phyloP scores from a whole-genome alignment of 306 rosid species.

The Trifolium dubium region DNA sequence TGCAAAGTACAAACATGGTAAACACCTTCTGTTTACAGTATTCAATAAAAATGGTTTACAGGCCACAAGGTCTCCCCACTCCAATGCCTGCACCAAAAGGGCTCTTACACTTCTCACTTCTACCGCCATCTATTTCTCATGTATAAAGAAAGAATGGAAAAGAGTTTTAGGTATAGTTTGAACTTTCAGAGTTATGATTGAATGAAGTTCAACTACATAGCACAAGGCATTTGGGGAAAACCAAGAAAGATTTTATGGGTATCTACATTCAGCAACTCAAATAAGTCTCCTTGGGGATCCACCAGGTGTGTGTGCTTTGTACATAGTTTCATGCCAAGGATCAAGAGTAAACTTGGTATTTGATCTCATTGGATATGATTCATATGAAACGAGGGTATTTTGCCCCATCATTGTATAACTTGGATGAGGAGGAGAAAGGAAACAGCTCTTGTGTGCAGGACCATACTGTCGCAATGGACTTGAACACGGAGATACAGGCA shows the following conservation, averaged over 20 bases:
- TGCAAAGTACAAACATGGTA: constrained; percentile 40
- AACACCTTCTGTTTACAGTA: constrained; percentile 51
- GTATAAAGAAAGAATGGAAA: constrained; percentile 30
- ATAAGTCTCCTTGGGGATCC: constrained; percentile 87
- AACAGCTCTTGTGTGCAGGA: constrained; percentile 61
- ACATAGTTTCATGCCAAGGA: constrained; percentile 57
- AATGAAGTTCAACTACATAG: constrained; percentile 34
- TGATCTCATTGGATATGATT: constrained; percentile 61
- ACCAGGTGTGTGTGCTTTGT: constrained; percentile 63
- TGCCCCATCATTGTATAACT: constrained; percentile 59
- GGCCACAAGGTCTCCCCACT: constrained; percentile 40
- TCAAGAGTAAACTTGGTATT: constrained; percentile 57
- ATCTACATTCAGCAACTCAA: constrained; percentile 61
- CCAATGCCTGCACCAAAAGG: constrained; percentile 12
- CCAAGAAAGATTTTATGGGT: constrained; percentile 41
- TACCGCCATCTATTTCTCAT: constrained; percentile 21
- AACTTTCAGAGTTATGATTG: constrained; percentile 33
- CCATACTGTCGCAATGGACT: constrained; percentile 80
- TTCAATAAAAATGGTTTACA: constrained; percentile 52
- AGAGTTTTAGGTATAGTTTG: constrained; percentile 29
- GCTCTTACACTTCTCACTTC: constrained; percentile 31
- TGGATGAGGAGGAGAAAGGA: constrained; percentile 85
- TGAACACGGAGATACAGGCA: constrained; percentile 91
- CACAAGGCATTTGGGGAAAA: constrained; percentile 43
- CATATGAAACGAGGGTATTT: constrained; percentile 54